Percentiles rank a stretch among this genome's conserved stretches.
These are phyloP conservation scores for Pyrenophora graminea DNA, from an alignment of 2,329 filamentous ascomycete species.

Conservation along the genomic window DNA sequence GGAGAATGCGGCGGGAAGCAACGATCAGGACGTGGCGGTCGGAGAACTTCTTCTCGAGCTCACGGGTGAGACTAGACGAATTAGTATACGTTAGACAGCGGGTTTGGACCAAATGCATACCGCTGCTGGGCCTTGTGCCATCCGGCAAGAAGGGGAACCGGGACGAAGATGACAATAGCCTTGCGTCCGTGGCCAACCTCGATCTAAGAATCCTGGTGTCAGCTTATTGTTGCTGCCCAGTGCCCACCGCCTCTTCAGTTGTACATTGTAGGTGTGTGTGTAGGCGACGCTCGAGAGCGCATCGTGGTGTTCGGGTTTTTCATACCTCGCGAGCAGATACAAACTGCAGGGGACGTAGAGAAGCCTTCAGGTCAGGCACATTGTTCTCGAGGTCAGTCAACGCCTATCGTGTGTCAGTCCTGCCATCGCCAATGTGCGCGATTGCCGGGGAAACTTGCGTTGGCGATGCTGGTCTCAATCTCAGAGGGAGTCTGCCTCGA, in stretches of 20 bases:
- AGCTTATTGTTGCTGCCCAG: conserved; percentile 58
- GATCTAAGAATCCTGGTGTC: conserved; percentile 74
- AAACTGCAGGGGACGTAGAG: conserved; percentile 97
- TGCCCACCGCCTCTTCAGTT: conserved; percentile 60
- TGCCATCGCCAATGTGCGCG: conserved; percentile 6
- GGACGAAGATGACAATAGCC: conserved; percentile 99
- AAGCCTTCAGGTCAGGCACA: conserved; percentile 95
- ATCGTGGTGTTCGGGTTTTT: conserved; percentile 44
- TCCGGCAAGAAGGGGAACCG: conserved; percentile 94
- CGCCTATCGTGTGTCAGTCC: conserved; percentile 50
- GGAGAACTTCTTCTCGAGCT: conserved; percentile 99
- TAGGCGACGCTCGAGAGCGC: conserved; percentile 36
- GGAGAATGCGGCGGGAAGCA: conserved; percentile 96
- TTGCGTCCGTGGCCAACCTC: conserved; percentile 99
- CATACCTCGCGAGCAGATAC: conserved; percentile 99
- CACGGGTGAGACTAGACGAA: conserved; percentile 82
- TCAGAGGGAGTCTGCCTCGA: conserved; percentile 95
- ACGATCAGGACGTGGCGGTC: conserved; percentile 99
- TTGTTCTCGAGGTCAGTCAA: conserved; percentile 99
- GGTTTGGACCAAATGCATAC: conserved; percentile 61
- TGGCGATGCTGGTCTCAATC: conserved; percentile 95
- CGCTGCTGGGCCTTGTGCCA: conserved; percentile 99
- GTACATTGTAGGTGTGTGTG: conserved; percentile 26
- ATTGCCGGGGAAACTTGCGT: conserved; percentile 61
- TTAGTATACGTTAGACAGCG: conserved; percentile 6